Evolutionary conservation across 78 protist genomes (phyloP).

Genomic region (Monosiga brevicollis): DNA sequence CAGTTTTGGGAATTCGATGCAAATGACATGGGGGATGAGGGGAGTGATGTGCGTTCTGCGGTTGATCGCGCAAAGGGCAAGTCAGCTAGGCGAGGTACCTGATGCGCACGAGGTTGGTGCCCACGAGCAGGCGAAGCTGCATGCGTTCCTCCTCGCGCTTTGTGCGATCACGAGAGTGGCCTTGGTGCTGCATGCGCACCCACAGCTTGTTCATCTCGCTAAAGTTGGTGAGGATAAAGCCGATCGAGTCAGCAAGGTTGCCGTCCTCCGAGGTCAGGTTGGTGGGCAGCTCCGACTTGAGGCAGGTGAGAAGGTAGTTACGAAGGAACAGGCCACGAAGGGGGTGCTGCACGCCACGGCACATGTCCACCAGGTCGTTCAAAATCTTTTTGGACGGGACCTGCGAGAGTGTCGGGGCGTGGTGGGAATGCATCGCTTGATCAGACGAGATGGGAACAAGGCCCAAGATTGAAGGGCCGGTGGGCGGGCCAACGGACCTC

Average conservation of each 20-base stretch:
- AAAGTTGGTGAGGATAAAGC: constrained; percentile 83
- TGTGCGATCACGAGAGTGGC: constrained; percentile 63
- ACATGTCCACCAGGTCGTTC: constrained; percentile 93
- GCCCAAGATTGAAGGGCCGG: constrained; percentile 10
- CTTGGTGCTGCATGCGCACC: constrained; percentile 94
- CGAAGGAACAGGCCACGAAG: constrained; percentile 94
- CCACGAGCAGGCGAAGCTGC: constrained; percentile 82
- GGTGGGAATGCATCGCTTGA: too few relatives aligned
- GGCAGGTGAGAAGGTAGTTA: constrained; percentile 70
- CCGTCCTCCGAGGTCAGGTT: constrained; percentile 31
- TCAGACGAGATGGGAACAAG: neutral
- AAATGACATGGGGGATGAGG: too few relatives aligned
- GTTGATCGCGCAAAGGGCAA: too few relatives aligned
- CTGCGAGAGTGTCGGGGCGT: too few relatives aligned
- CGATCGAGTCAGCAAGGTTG: constrained; percentile 61
- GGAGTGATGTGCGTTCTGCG: too few relatives aligned
- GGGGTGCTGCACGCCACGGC: constrained; percentile 98
- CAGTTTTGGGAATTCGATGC: too few relatives aligned
- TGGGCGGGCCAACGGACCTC: constrained; percentile 85
- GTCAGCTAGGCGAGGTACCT: too few relatives aligned
- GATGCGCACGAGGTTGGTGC: constrained; percentile 80
- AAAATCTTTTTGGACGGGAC: constrained; percentile 51
- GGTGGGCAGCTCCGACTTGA: constrained; percentile 84
- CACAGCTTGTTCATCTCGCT: constrained; percentile 95
- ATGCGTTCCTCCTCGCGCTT: constrained; percentile 78